Evolutionary conservation across 805 yeast species (phyloP).

Genomic region (Saturnispora saitoi): DNA sequence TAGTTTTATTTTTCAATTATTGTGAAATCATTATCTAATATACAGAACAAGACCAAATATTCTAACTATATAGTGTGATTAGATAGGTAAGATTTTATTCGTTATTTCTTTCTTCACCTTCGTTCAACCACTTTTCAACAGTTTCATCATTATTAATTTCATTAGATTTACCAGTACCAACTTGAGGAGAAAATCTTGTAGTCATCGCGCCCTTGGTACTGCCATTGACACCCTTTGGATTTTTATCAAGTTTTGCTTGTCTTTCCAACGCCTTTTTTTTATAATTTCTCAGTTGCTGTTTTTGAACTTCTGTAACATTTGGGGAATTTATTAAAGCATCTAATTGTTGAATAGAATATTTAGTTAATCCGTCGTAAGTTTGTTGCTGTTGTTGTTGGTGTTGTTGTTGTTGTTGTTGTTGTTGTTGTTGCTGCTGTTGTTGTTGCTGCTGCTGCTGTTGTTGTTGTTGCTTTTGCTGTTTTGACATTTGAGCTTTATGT

Average conservation of each 20-base stretch:
- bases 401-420: slow-evolving; percentile 12
- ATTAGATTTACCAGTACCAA: slow-evolving; percentile 11
- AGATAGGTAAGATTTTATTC: not conserved
- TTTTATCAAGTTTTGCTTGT: slow-evolving; percentile 18
- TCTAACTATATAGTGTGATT: not conserved
- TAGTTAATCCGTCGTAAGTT: slow-evolving; percentile 12
- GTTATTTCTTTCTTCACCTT: not conserved
- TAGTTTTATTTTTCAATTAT: not conserved
- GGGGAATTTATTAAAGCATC: slow-evolving; percentile 27
- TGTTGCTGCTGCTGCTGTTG: slow-evolving; percentile 13
- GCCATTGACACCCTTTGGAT: slow-evolving; percentile 3
- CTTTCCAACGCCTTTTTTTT: slow-evolving; percentile 23
- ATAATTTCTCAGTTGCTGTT: slow-evolving; percentile 29
- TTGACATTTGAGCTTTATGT: slow-evolving; percentile 40
- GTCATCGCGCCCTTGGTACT: slow-evolving; percentile 17
- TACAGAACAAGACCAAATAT: not conserved
- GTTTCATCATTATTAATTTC: slow-evolving; percentile 1
- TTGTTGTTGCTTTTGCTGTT: slow-evolving; percentile 22
- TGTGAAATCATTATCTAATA: not conserved
- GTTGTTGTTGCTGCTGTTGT: slow-evolving; percentile 10
- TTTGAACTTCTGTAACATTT: slow-evolving; percentile 36
- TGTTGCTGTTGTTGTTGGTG: slow-evolving; percentile 11
- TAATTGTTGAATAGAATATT: slow-evolving; percentile 20
- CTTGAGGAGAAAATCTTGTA: slow-evolving; percentile 26
- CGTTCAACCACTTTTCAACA: slow-evolving; percentile 5